Conservation (phyloP, 495 filamentous ascomycete species). For the Patellaria atrata region DNA sequence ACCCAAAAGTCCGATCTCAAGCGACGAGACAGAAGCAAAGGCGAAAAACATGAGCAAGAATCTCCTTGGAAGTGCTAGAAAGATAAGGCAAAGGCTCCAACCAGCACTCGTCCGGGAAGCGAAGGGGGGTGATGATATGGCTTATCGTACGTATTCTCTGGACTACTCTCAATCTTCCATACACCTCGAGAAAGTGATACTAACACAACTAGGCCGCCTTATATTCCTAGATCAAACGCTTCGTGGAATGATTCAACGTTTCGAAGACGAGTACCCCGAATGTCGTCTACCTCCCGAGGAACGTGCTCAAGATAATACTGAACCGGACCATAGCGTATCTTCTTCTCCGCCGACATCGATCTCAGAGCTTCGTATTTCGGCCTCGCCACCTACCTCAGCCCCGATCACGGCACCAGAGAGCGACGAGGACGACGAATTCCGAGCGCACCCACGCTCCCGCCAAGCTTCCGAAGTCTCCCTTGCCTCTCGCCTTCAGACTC, state of each 20-base stretch:
- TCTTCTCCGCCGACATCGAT: slow-evolving; percentile 9
- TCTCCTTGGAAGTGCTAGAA: slow-evolving; percentile 67
- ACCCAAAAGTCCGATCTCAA: slow-evolving; percentile 33
- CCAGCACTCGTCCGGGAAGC: slow-evolving; percentile 71
- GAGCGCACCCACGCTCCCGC: slow-evolving; percentile 37
- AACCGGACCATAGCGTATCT: slow-evolving; percentile 14
- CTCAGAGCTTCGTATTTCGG: slow-evolving; percentile 22
- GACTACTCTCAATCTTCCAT: background rate
- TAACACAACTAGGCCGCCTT: slow-evolving; percentile 46
- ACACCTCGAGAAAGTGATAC: background rate
- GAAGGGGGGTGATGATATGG: slow-evolving; percentile 47
- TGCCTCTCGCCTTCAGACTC: slow-evolving; percentile 58
- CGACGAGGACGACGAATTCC: slow-evolving; percentile 19
- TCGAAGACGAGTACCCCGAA: slow-evolving; percentile 92
- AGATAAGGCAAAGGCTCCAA: slow-evolving; percentile 71
- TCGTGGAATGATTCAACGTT: slow-evolving; percentile 79
- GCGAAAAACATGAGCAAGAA: slow-evolving; percentile 91
- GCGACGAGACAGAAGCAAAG: slow-evolving; percentile 37
- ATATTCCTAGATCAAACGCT: slow-evolving; percentile 84
- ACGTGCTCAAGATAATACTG: no score
- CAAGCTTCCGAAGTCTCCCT: slow-evolving; percentile 68
- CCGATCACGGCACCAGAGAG: slow-evolving; percentile 6
- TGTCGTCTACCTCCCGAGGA: slow-evolving; percentile 34
- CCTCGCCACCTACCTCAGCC: slow-evolving; percentile 8
- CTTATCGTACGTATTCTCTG: slow-evolving; percentile 59